These are phyloP conservation scores for Dittrichia graveolens DNA, from an alignment of 129 eudicot genomes.

Conservation along the genomic window DNA sequence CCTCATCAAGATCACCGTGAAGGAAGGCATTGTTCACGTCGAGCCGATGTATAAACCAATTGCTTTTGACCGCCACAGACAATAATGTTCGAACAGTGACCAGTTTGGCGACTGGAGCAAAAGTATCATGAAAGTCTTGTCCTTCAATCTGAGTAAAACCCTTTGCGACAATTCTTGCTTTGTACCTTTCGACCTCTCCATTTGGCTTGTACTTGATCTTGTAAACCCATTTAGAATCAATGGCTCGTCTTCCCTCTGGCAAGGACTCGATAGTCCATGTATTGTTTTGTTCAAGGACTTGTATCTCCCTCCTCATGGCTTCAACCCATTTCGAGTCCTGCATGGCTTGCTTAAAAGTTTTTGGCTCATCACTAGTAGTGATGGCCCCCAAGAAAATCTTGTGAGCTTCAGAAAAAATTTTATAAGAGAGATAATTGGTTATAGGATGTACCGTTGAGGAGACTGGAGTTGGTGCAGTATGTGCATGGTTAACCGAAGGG, in stretches of 20 bases:
- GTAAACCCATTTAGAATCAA: neutral
- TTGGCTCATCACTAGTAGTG: neutral
- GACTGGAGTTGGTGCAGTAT: neutral
- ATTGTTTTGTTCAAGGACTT: neutral
- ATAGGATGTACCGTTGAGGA: neutral
- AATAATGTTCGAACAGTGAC: neutral
- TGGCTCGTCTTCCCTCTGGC: neutral
- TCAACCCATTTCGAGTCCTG: neutral
- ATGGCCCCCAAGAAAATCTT: constrained; percentile 1
- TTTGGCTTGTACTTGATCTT: neutral
- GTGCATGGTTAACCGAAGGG: constrained; percentile 15
- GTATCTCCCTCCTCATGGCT: neutral
- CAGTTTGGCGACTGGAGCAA: neutral
- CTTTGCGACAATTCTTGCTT: neutral
- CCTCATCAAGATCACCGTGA: neutral
- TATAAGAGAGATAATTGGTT: neutral
- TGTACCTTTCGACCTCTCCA: neutral
- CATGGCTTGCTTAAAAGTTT: neutral
- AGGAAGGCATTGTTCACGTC: constrained; percentile 11
- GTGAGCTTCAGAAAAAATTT: neutral
- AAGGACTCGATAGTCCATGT: neutral
- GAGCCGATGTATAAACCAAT: neutral
- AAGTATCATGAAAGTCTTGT: neutral
- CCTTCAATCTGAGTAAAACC: neutral
- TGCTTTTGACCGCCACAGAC: neutral